These are phyloP conservation scores for Globisporangium yorkense DNA, from an alignment of 352 stramenopile genomes.

Conservation along the genomic window DNA sequence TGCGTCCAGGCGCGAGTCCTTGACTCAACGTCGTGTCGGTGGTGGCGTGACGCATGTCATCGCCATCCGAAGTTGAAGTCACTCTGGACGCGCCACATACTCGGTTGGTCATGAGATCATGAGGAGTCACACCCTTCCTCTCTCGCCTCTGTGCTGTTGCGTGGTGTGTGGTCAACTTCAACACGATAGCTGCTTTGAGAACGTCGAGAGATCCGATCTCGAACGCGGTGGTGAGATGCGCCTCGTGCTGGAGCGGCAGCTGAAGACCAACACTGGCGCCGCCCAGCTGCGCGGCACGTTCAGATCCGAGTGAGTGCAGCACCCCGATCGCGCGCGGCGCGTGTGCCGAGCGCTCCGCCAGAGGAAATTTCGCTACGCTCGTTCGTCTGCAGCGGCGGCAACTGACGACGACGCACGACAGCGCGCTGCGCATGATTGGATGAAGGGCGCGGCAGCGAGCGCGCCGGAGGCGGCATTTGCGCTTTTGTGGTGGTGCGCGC, in stretches of 20 bases:
- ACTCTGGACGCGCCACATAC: too few relatives aligned
- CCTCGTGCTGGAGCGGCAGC: neutral
- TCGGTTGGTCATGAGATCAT: too few relatives aligned
- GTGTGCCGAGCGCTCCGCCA: neutral
- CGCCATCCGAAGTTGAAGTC: too few relatives aligned
- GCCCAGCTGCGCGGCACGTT: neutral
- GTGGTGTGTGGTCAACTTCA: neutral
- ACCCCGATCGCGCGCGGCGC: neutral
- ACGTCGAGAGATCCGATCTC: neutral
- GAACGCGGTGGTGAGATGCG: too few relatives aligned
- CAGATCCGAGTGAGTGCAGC: neutral
- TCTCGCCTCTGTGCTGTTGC: neutral
- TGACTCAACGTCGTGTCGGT: too few relatives aligned
- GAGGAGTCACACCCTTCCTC: neutral
- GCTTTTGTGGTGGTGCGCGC: neutral
- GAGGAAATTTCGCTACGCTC: neutral
- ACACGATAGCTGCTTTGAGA: neutral
- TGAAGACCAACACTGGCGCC: neutral
- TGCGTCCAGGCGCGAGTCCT: too few relatives aligned
- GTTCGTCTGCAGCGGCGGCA: neutral
- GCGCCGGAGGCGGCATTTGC: neutral
- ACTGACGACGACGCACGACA: neutral
- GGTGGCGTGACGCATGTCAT: too few relatives aligned
- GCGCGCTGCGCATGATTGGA: neutral
- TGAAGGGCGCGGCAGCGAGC: neutral